Base-by-base conservation (phyloP, 345 rosid genomes). In the Rhizophora apiculata region DNA sequence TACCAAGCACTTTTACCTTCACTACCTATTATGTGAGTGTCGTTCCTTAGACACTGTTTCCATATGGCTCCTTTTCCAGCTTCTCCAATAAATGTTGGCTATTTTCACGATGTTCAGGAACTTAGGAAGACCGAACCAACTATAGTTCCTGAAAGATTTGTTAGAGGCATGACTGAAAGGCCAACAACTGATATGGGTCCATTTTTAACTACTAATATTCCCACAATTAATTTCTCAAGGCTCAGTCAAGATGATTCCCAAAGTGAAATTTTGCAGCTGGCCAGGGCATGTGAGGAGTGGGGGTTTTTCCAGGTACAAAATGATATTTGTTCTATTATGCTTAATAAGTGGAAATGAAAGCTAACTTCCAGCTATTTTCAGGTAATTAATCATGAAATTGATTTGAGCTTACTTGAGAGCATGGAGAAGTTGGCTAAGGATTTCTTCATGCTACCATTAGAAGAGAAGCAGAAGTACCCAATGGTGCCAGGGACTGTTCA, bases 401-500 rank as follows among this genome's bases (percentile, higher is more conserved):
- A 87, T 74, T 65, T 77, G 79, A 74, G 68, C 27, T 75, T 88
- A 68, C 71, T 83, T 63, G 95, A 86, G 67, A 81, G 74, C 63
- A 86, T 86, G 62, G 97, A 94, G 80, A 82, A 88, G 67, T 86
- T 87, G 64, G 90, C 90, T 3, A 76, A 71, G 64, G 96, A 82
- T 57, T 94, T 91, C 81, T 91, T 94, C 81, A 85, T 83, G 82
- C 66, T 88, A 66, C 98, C 98, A 62, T 62, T 89, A 59, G 90
- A 84, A 67, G 96, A 94, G 84, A 94, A 94, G 78, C 84, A 78
- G 65, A 87, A 85, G 80, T 89, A 91, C 72, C 92, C 90, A 13
- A 91, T 94, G 97, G 85, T 78, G 64, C 93, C 97, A 39, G 97
- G 98, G 64, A 94, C 95, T 0, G 87, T 94, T 78, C 98, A 94